These are phyloP conservation scores for Xylaria sp. DNA, from an alignment of 2,329 filamentous ascomycete genomes.

Conservation along the genomic window DNA sequence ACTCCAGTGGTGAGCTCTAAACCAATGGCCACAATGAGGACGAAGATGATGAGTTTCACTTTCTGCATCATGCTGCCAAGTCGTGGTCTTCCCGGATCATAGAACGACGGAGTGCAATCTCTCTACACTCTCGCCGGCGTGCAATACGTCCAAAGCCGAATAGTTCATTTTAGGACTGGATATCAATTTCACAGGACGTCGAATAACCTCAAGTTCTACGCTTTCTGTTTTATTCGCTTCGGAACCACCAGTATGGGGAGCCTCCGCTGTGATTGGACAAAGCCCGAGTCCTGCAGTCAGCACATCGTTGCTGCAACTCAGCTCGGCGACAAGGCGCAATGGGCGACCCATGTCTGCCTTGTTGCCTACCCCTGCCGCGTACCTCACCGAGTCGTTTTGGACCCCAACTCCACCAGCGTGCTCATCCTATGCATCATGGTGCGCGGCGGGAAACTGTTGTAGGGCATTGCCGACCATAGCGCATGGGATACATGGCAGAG, in stretches of 20 bases:
- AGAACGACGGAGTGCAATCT: conserved; percentile 26
- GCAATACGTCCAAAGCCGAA: conserved; percentile 47
- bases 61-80: conserved; percentile 35
- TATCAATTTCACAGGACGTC: conserved; percentile 35
- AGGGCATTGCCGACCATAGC: conserved; percentile 47
- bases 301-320: conserved; percentile 46
- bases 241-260: conserved; percentile 35
- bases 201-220: conserved; percentile 40
- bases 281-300: conserved; percentile 51
- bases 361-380: conserved; percentile 48
- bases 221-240: conserved; percentile 36
- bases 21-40: conserved; percentile 27
- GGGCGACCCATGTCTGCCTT: conserved; percentile 49
- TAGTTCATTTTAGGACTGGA: conserved; percentile 37
- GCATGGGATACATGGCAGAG: conserved; percentile 42
- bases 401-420: conserved; percentile 48
- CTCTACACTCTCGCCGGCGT: conserved; percentile 35
- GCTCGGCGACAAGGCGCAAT: conserved; percentile 49
- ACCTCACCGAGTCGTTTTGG: conserved; percentile 50
- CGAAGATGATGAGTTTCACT: conserved; percentile 32
- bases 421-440: conserved; percentile 45
- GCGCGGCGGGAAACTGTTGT: conserved; percentile 44
- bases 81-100: conserved; percentile 32
- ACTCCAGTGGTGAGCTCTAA: conserved; percentile 25
- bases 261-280: conserved; percentile 45